Base-by-base conservation (phyloP, 192 early-diverging fungal species). In the Oehlia diaphana region DNA sequence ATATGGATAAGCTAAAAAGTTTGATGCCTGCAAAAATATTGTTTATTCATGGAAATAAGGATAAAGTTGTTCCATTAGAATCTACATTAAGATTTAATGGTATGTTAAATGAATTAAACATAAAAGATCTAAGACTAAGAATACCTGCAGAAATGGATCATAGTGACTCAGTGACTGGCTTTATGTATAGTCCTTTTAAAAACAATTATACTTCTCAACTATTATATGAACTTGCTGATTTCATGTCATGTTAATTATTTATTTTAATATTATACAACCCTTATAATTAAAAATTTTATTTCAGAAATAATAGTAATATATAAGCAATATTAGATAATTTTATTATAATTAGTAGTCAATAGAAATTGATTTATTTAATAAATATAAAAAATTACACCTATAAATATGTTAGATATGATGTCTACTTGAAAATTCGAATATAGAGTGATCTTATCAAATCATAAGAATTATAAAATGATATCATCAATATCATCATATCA, bases 11-110 rank as follows among this genome's bases (percentile, higher is more conserved):
- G 21, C 47, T 86, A 35, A 81, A 78, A 39, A 80, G 76, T 26
- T 67, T 83, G 61, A 26, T 83, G 33, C 84, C 84, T 0, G 64
- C 80, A 9, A 81, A 86, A 75, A 86, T 81, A 7, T 65, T 86
- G 50, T 69, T 86, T 26, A 74, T 86, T 63, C 84, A 86, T 83
- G 84, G 84, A 14, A 81, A 83, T 28, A 67, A 72, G 47, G 84
- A 86, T 37, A 16, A 16, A 21, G 80, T 80, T 7, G 84, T 86
- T 19, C 84, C 84, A 26, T 31, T 58, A 12, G 77, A 79, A 31
- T 76, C 82, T 1, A 82, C 82, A 2, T 74, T 81, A 4, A 81
- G 81, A 16, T 82, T 83, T 35, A 78, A 72, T 62, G 65, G 73
- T 53, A 80, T 83, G 23, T 74, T 86, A 64, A 82, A 80, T 74